Base-by-base conservation (phyloP, 2,329 filamentous ascomycete species). In the Penicillium sp. region DNA sequence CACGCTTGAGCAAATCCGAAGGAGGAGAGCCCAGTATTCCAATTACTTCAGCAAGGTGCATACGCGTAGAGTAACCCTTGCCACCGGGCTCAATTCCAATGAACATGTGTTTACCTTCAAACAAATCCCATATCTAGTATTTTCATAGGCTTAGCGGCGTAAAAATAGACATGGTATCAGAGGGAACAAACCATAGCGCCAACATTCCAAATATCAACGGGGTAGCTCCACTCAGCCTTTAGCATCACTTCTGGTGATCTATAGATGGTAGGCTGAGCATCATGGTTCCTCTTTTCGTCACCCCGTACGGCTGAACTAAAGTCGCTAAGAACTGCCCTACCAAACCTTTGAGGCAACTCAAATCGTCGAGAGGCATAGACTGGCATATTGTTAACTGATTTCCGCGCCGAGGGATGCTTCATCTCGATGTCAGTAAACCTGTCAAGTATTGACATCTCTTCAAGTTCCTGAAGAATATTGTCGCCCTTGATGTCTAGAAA, bases 201-300 rank as follows among this genome's bases (percentile, higher is more conserved):
- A 4, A 75, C 70, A 57, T 79, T 81, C 80, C 80, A 84, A 51
- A 82, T 79, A 65, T 83, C 80, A 33, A 82, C 67, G 11, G 71
- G 61, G 50, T 78, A 80, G 3, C 66, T 70, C 80, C 79, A 83
- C 0, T 73, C 69, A 0, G 69, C 68, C 61, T 74, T 67, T 9
- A 83, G 58, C 29, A 82, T 79, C 10, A 82, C 78, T 62, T 84
- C 70, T 27, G 70, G 71, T 10, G 69, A 68, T 59, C 70, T 63
- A 44, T 72, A 46, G 43, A 71, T 50, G 60, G 70, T 65, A 1
- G 71, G 70, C 53, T 85, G 59, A 69, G 77, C 61, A 71, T 80
- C 67, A 73, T 84, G 63, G 65, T 75, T 68, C 40, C 73, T 68
- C 21, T 58, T 70, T 70, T 76, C 63, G 57, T 73, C 67, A 40